Evolutionary conservation across 2,329 filamentous ascomycete genomes (phyloP).

Genomic region (Cladosporium sp.): DNA sequence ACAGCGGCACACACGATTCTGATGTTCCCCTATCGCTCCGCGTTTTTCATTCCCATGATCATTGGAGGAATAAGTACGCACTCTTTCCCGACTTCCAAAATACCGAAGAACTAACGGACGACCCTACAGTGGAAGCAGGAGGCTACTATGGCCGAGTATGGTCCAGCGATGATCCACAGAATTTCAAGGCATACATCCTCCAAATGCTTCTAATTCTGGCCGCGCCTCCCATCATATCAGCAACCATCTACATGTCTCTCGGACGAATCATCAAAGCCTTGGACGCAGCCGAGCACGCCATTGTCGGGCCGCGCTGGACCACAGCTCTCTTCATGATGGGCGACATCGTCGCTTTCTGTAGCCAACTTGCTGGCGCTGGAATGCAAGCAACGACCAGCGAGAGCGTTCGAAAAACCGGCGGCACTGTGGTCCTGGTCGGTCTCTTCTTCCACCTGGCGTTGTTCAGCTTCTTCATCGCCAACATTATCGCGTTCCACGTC

Average conservation of each 20-base stretch:
- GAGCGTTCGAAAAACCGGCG: slow-evolving; percentile 33
- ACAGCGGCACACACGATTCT: slow-evolving; percentile 29
- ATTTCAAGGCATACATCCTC: slow-evolving; percentile 36
- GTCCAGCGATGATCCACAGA: slow-evolving; percentile 32
- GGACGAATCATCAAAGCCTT: slow-evolving; percentile 34
- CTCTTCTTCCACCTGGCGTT: slow-evolving; percentile 54
- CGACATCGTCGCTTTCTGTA: slow-evolving; percentile 7
- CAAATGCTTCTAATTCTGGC: slow-evolving; percentile 38
- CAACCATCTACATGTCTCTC: slow-evolving; percentile 43
- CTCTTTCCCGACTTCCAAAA: not conserved
- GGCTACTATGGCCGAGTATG: slow-evolving; percentile 38
- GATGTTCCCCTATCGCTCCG: slow-evolving; percentile 30
- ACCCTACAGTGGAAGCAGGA: slow-evolving; percentile 32
- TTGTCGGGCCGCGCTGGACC: not conserved
- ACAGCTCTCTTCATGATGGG: slow-evolving; percentile 6
- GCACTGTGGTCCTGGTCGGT: slow-evolving; percentile 52
- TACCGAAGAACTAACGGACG: not conserved
- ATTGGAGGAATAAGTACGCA: slow-evolving; percentile 33
- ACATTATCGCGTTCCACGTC: slow-evolving; percentile 46
- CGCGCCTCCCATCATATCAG: slow-evolving; percentile 42
- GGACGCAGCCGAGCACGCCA: slow-evolving; percentile 9
- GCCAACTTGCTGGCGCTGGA: slow-evolving; percentile 6
- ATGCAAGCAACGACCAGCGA: not conserved
- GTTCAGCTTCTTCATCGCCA: slow-evolving; percentile 52
- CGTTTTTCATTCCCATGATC: slow-evolving; percentile 34